Evolutionary conservation across 345 rosid genomes (phyloP).

Genomic region (Firmiana major): DNA sequence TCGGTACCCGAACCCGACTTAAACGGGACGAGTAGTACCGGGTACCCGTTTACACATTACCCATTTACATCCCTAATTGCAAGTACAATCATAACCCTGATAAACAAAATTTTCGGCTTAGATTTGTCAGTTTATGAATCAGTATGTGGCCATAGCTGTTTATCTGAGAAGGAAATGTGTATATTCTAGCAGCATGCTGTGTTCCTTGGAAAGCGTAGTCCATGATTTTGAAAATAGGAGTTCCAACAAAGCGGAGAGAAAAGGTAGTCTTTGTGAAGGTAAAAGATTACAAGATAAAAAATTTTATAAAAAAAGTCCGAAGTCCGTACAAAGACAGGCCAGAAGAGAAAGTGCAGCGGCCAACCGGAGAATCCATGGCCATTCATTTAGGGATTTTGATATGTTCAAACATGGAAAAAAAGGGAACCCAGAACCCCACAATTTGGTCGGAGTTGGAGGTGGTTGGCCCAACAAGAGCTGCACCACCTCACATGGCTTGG

Average conservation of each 20-base stretch:
- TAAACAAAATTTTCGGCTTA: not conserved
- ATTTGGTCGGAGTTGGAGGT: slow-evolving; percentile 46
- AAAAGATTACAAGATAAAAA: slow-evolving; percentile 8
- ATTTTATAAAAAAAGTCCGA: slow-evolving; percentile 3
- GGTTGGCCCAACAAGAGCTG: slow-evolving; percentile 47
- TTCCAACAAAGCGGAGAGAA: slow-evolving; percentile 3
- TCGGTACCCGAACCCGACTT: too few relatives aligned
- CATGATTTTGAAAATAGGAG: not conserved
- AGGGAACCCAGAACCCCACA: slow-evolving; percentile 17
- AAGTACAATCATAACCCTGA: not conserved
- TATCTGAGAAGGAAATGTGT: not conserved
- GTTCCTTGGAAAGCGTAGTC: not conserved
- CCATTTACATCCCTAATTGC: too few relatives aligned
- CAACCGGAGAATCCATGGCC: slow-evolving; percentile 25
- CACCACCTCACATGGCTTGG: slow-evolving; percentile 30
- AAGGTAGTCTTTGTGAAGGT: not conserved
- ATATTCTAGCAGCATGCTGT: not conserved
- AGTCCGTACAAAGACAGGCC: slow-evolving; percentile 28
- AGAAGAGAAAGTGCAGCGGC: slow-evolving; percentile 6
- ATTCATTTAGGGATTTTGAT: slow-evolving; percentile 5
- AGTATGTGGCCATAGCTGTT: not conserved
- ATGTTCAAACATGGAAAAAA: not conserved
- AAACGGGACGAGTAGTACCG: too few relatives aligned
- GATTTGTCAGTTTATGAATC: not conserved
- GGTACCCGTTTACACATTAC: too few relatives aligned